Evolutionary conservation across 2,329 filamentous ascomycete species (phyloP), one percentile per base, ranked within the genome.

Genomic region (Neonectria faginata): DNA sequence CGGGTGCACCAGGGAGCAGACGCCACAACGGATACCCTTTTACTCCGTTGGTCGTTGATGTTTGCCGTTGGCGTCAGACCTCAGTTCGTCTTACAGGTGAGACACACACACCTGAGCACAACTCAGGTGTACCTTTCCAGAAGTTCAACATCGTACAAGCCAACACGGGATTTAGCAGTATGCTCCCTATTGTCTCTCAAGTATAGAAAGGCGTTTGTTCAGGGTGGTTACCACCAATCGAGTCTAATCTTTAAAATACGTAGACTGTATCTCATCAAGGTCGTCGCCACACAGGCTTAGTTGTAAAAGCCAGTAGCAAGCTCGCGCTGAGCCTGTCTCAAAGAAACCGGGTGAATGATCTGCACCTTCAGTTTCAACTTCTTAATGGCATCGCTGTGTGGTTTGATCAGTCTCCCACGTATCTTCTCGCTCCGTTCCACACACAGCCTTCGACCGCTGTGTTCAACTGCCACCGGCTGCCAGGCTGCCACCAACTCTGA

Each of bases 11-110:
- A 53, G 57, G 42, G 50, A 51, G 29, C 22, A 33, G 48, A 11
- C 57, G 57, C 57, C 57, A 60, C 57, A 60, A 31, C 41, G 39
- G 48, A 36, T 33, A 39, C 29, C 41, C 29, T 18, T 18, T 53
- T 33, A 5, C 27, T 48, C 45, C 45, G 45, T 31, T 7, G 39
- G 31, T 22, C 14, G 14, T 33, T 16, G 36, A 20, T 54, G 27
- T 20, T 41, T 54, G 14, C n/a, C n/a, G 22, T 22, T 25, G 55
- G 55, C 29, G 18, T 20, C 55, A 36, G 33, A 59, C 39, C 10
- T 29, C 25, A 20, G 27, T 33, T 18, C n/a, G 27, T n/a, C 47
- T 33, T 50, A n/a, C 27, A 33, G 27, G 3, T 50, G 47, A 20
- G 27, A 50, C 47, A 47, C 25, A 25, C 45, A 7, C 22, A 29